Conservation (phyloP, 2,329 filamentous ascomycete species). For the Aureobasidium sp. region DNA sequence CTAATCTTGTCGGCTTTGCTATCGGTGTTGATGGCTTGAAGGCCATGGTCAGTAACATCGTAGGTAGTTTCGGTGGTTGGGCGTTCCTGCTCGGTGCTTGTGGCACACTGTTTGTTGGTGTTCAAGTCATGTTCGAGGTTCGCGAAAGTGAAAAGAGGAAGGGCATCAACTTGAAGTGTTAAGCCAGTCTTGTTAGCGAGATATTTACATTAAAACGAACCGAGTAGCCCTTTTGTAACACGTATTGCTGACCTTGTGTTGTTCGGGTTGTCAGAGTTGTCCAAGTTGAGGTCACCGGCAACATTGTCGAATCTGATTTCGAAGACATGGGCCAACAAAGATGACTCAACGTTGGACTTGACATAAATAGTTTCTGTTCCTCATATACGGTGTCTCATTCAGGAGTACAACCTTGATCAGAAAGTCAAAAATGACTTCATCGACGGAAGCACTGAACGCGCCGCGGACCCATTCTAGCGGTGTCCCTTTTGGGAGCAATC, state of each 20-base stretch:
- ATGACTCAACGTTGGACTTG: neutral
- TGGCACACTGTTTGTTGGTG: constrained; percentile 69
- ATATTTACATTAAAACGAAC: neutral
- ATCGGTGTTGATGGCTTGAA: constrained; percentile 82
- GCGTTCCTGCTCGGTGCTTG: constrained; percentile 67
- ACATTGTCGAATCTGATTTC: no score
- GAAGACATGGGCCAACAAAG: neutral
- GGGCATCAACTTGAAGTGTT: constrained; percentile 81
- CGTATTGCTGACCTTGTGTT: neutral
- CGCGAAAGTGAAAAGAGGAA: constrained; percentile 74
- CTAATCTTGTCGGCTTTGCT: constrained; percentile 92
- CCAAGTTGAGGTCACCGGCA: neutral
- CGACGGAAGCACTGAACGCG: neutral
- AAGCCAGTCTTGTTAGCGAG: neutral
- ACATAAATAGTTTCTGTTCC: neutral
- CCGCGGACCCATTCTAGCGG: neutral
- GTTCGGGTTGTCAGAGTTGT: neutral
- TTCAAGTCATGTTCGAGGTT: constrained; percentile 95
- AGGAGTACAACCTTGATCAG: neutral
- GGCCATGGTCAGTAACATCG: constrained; percentile 66
- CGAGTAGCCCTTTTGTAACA: no score
- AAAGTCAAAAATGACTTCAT: neutral
- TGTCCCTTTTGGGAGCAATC: neutral
- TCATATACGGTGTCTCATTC: neutral
- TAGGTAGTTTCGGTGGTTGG: constrained; percentile 67